Conservation (phyloP, 2,329 filamentous ascomycete species). For the Botrytis paeoniae region DNA sequence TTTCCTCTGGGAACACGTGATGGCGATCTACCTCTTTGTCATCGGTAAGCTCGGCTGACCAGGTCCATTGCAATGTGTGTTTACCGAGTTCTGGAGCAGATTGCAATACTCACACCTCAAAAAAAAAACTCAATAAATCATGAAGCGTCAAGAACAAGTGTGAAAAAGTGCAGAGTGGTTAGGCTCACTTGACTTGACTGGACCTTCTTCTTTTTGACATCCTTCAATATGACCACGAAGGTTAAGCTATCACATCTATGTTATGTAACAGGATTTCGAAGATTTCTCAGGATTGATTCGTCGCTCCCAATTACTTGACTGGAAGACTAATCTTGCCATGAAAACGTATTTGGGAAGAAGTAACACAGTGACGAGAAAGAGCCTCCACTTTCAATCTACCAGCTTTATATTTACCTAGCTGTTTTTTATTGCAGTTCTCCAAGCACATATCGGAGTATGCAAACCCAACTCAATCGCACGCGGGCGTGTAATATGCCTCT, state of each 20-base stretch:
- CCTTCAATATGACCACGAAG: not conserved
- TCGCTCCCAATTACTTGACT: not conserved
- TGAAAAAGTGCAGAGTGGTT: not conserved
- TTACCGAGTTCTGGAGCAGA: not conserved
- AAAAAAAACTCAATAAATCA: not conserved
- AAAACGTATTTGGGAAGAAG: not conserved
- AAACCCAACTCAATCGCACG: no score
- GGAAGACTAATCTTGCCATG: not conserved
- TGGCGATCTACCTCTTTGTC: not conserved
- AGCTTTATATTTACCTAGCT: not conserved
- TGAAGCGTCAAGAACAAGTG: not conserved
- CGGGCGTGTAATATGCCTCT: not conserved
- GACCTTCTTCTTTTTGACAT: not conserved
- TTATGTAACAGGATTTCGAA: not conserved
- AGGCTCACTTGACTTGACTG: no score
- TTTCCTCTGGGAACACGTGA: not conserved
- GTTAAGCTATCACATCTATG: not conserved
- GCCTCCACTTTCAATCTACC: no score
- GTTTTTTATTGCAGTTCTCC: not conserved
- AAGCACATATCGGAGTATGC: not conserved
- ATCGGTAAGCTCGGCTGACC: not conserved
- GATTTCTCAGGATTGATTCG: fast-evolving
- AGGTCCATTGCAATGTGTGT: not conserved
- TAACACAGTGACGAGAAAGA: not conserved
- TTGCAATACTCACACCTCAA: not conserved